Percentiles rank a stretch among this genome's conserved stretches.
These are phyloP conservation scores for Lasiosphaeria ovina DNA, from an alignment of 495 filamentous ascomycete genomes.

Conservation along the genomic window DNA sequence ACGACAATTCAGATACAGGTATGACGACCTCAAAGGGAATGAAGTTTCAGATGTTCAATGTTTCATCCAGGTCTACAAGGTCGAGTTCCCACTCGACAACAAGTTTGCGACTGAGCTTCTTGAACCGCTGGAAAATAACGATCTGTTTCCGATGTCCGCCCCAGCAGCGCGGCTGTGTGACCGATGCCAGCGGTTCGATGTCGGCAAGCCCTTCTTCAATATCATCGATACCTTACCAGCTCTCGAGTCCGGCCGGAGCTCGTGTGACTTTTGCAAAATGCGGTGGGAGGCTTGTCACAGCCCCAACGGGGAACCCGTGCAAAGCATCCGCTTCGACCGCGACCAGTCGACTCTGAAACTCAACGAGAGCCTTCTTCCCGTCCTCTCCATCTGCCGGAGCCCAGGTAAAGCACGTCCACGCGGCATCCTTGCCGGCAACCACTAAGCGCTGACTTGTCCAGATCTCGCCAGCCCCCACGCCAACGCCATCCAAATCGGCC, in stretches of 20 bases:
- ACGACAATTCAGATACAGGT: background rate
- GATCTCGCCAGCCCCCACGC: background rate
- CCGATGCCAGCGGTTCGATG: conserved; percentile 3
- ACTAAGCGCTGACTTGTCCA: background rate
- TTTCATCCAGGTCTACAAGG: background rate
- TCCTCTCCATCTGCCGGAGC: conserved; percentile 11
- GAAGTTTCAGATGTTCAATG: too few species aligned
- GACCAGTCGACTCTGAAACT: conserved; percentile 15
- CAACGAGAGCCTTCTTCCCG: conserved; percentile 9
- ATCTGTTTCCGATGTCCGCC: background rate
- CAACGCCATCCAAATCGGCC: conserved; percentile 16
- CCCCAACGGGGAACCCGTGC: conserved; percentile 1
- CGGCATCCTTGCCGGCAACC: background rate
- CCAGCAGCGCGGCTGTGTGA: background rate
- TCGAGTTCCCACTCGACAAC: conserved; percentile 9
- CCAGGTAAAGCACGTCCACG: background rate
- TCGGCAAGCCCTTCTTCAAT: conserved; percentile 6
- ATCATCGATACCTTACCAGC: background rate
- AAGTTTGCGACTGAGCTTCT: conserved; percentile 1
- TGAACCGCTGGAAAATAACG: background rate
- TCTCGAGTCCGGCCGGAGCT: conserved; percentile 8
- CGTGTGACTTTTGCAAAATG: conserved; percentile 22
- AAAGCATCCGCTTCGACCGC: conserved; percentile 13
- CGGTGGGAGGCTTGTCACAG: conserved; percentile 11
- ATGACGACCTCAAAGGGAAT: background rate